Percentiles rank a stretch among this genome's conserved stretches.
These are phyloP conservation scores for Tricholoma terreum DNA, from an alignment of 768 basidiomycete species.

Conservation along the genomic window DNA sequence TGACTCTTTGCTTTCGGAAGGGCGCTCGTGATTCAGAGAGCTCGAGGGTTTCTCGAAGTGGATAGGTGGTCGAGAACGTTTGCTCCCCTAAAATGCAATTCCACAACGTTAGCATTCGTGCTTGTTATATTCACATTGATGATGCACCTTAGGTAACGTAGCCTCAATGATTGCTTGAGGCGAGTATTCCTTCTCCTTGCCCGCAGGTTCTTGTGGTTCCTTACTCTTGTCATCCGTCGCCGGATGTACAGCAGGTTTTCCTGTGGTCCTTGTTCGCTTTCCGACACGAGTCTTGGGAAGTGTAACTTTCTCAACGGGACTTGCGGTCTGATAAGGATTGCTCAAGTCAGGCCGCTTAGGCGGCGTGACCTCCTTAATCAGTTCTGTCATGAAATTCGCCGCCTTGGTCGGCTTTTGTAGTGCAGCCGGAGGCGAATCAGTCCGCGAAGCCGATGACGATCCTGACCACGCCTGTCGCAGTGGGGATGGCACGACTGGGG, in stretches of 20 bases:
- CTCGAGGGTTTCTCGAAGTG: slow-evolving; percentile 40
- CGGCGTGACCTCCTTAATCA: slow-evolving; percentile 70
- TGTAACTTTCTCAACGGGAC: slow-evolving; percentile 51
- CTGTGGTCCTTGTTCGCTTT: slow-evolving; percentile 43
- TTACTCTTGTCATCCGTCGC: slow-evolving; percentile 28
- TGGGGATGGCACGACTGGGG: slow-evolving; percentile 69
- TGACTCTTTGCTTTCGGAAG: background rate
- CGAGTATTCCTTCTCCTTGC: slow-evolving; percentile 36
- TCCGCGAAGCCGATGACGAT: slow-evolving; percentile 33
- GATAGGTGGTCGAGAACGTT: slow-evolving; percentile 70
- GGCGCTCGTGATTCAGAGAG: slow-evolving; percentile 14
- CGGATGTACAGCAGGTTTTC: slow-evolving; percentile 32
- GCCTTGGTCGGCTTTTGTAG: slow-evolving; percentile 56
- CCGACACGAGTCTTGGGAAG: slow-evolving; percentile 41
- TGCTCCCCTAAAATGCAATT: slow-evolving; percentile 55
- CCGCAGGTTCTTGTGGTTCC: slow-evolving; percentile 14
- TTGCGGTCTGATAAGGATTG: slow-evolving; percentile 77
- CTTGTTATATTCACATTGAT: background rate
- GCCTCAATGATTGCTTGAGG: slow-evolving; percentile 75
- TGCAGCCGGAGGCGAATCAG: slow-evolving; percentile 30
- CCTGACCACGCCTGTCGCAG: slow-evolving; percentile 71
- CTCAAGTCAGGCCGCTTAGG: slow-evolving; percentile 62
- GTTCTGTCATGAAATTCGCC: slow-evolving; percentile 63
- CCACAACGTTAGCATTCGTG: background rate
- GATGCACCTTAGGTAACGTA: slow-evolving; percentile 65